Conservation (phyloP, 768 basidiomycete species). For the Leucosporidium yakuticum region DNA sequence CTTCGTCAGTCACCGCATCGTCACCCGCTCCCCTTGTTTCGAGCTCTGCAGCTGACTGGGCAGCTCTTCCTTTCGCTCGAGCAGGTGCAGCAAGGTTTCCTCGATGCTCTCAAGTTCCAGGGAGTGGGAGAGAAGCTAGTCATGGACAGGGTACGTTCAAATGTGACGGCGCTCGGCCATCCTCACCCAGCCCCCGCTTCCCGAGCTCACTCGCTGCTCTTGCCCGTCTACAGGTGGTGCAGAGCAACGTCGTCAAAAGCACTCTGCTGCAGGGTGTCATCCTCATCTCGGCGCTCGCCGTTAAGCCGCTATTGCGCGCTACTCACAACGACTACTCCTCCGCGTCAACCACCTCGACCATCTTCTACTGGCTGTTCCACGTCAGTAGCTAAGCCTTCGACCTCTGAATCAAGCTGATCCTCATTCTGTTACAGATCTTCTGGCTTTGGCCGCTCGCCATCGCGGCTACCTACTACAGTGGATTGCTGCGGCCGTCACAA, state of each 20-base stretch:
- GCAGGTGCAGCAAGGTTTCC: no score
- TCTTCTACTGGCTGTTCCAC: slow-evolving; percentile 36
- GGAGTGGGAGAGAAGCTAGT: no score
- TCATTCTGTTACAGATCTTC: slow-evolving; percentile 54
- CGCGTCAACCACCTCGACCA: slow-evolving; percentile 15
- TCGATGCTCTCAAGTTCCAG: no score
- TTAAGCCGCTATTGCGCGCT: slow-evolving; percentile 34
- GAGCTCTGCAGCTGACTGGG: no score
- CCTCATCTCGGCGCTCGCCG: slow-evolving; percentile 34
- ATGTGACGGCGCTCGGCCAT: no score
- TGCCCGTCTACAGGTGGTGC: slow-evolving; percentile 19
- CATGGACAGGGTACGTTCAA: no score
- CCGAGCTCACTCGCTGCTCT: no score
- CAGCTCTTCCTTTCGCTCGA: no score
- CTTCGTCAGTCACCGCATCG: no score
- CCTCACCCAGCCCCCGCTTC: no score
- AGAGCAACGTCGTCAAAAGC: slow-evolving; percentile 31
- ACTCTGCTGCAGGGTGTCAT: slow-evolving; percentile 35
- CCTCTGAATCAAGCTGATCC: background rate
- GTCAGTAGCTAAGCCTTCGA: background rate
- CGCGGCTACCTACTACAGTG: slow-evolving; percentile 73
- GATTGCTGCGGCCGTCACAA: slow-evolving; percentile 28
- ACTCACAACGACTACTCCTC: slow-evolving; percentile 15
- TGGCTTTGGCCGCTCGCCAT: slow-evolving; percentile 76
- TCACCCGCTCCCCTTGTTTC: no score